Evolutionary conservation across 768 basidiomycete species (phyloP), one percentile per base, ranked within the genome.

Genomic region (Sistotremastrum niveocremeum): DNA sequence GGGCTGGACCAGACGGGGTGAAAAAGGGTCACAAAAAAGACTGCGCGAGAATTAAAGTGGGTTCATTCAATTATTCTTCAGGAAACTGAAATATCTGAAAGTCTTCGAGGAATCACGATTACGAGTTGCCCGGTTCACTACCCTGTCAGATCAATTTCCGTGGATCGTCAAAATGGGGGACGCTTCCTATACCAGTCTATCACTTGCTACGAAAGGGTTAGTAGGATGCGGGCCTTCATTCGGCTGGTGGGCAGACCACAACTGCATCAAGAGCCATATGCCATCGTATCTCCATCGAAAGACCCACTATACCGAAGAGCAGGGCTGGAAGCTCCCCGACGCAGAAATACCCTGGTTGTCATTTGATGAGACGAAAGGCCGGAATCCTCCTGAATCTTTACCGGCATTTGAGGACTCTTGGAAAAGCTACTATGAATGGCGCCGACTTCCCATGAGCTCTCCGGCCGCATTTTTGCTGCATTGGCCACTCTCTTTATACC

Each of bases 81-180:
- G 20, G 20, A 20, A 20, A 20, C 20, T 20, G 20, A 20, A 20
- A 20, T 20, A 20, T 9, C 46, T 9, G 35, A 12, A 28, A 37
- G 32, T 10, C 11, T 6, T 45, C 40, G 38, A 68, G 66, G 52
- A 58, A 48, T 62, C 67, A 45, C 69, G 69, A 66, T 42, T 60
- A 42, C 60, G 54, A 45, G 56, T 63, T 4, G 50, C 62, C 0
- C 51, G 61, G 45, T 54, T 63, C 11, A 64, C 58, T 32, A 57
- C 58, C 10, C 54, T 65, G 39, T 52, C 65, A 33, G 53, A 54
- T n/a, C 61, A 63, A 28, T 70, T 69, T 49, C 63, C 68, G 5
- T 70, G 69, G 68, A 68, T 63, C 9, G 7, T 70, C 28, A 67
- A 71, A 47, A 59, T 54, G 7, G 69, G 69, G 50, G 65, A 65